Evolutionary conservation across 176 grass and related monocot genomes (phyloP).

Genomic region (Aegilops speltoides): DNA sequence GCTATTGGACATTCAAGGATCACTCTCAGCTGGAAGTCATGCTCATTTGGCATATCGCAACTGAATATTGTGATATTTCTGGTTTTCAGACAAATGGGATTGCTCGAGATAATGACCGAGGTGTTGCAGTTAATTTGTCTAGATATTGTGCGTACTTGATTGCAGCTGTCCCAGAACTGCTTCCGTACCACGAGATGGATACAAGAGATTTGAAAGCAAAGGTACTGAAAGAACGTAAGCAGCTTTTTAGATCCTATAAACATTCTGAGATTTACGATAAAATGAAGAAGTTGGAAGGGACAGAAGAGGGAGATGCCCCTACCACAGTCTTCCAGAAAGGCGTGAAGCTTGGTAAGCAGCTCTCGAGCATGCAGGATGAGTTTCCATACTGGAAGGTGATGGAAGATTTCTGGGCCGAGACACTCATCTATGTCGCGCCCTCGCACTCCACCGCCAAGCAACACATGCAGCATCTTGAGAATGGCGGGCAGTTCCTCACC

Average conservation of each 20-base stretch:
- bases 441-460: not conserved
- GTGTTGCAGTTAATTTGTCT: not conserved
- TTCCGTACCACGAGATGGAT: not conserved
- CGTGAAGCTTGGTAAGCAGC: not conserved
- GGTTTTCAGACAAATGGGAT: too few relatives aligned
- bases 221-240: too few relatives aligned
- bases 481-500: not conserved
- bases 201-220: accelerated
- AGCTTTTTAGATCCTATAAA: too few relatives aligned
- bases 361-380: not conserved
- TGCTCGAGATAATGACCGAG: not conserved
- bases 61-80: not conserved
- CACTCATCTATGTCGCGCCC: not conserved
- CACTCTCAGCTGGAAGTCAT: not conserved
- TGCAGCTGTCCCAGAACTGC: not conserved
- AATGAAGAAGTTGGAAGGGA: not conserved
- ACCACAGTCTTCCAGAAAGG: not conserved
- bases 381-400: not conserved
- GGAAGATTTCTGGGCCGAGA: not conserved
- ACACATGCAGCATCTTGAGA: not conserved
- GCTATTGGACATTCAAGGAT: not conserved
- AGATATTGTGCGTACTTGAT: not conserved
- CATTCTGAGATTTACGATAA: not conserved
- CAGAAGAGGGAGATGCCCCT: too few relatives aligned
- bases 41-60: not conserved